These are phyloP conservation scores for Dipteronia dyeriana DNA, from an alignment of 345 rosid species.

Conservation along the genomic window DNA sequence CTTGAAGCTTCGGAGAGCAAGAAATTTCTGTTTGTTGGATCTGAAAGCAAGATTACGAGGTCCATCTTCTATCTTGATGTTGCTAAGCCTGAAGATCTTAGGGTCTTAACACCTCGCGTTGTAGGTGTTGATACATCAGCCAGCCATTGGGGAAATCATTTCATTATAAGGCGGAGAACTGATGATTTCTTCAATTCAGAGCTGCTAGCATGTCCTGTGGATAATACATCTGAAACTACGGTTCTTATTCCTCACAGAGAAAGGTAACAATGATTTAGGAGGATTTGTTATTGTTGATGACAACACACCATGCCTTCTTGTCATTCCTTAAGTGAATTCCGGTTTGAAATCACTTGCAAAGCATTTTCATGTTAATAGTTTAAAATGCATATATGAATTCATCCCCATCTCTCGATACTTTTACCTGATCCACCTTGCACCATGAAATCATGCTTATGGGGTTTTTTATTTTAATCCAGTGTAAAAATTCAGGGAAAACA, in stretches of 20 bases:
- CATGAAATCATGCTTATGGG: conserved; percentile 15
- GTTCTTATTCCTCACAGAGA: conserved; percentile 82
- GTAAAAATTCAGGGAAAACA: conserved; percentile 75
- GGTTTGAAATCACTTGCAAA: not conserved
- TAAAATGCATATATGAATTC: not conserved
- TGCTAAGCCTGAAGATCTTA: conserved; percentile 62
- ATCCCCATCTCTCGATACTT: not conserved
- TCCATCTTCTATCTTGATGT: conserved; percentile 65
- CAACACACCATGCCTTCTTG: not conserved
- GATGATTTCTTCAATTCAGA: conserved; percentile 82
- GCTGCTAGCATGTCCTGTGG: conserved; percentile 70
- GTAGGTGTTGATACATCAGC: conserved; percentile 68
- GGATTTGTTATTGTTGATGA: not conserved
- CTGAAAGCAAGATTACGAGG: conserved; percentile 77
- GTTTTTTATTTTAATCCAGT: conserved; percentile 39
- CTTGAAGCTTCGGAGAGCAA: conserved; percentile 79
- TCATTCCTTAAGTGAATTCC: not conserved
- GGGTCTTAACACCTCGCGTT: conserved; percentile 74
- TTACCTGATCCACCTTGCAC: conserved; percentile 1
- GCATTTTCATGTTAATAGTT: not conserved
- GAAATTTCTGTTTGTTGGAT: conserved; percentile 65
- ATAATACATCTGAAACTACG: conserved; percentile 55
- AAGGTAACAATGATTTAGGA: conserved; percentile 43
- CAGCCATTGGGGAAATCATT: conserved; percentile 86
- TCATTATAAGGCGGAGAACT: conserved; percentile 74